These are phyloP conservation scores for Phalaenopsis equestris DNA, from an alignment of 106 monocot species.

Conservation along the genomic window DNA sequence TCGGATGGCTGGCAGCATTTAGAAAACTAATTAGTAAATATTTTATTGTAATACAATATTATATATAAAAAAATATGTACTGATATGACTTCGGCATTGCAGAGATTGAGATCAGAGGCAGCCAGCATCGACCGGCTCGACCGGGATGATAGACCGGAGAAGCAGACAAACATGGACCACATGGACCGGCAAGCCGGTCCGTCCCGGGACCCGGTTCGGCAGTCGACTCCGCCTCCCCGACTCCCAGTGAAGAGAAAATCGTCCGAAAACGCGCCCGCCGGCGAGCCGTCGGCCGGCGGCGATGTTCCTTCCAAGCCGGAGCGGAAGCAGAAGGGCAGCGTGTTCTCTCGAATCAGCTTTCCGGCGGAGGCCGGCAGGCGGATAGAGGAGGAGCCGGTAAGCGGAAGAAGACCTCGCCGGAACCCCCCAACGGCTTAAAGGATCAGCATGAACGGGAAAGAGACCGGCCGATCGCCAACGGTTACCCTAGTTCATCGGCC, in stretches of 20 bases:
- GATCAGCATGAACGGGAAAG: conserved; percentile 10
- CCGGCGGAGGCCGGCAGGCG: conserved; percentile 11
- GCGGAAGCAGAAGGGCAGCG: conserved; percentile 53
- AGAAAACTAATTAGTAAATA: too few relatives aligned
- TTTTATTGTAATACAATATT: too few relatives aligned
- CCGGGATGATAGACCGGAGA: neutral
- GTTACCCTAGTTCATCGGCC: neutral
- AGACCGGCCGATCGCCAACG: neutral
- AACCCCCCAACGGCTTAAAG: conserved; percentile 22
- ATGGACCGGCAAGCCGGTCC: conserved; percentile 1
- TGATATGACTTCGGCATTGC: neutral
- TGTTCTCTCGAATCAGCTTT: conserved; percentile 74
- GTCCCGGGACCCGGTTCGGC: conserved; percentile 12
- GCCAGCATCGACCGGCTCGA: conserved; percentile 17
- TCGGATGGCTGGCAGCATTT: neutral
- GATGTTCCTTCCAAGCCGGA: conserved; percentile 6
- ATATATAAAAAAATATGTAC: too few relatives aligned
- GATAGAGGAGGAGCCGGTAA: conserved; percentile 11
- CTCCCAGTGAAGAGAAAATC: conserved; percentile 13
- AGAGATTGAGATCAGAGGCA: conserved; percentile 27
- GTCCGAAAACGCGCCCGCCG: too few relatives aligned
- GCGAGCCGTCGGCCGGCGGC: neutral
- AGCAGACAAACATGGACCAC: neutral
- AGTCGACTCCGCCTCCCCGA: conserved; percentile 5
- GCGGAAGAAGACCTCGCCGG: conserved; percentile 23